A percentile compares a stretch with the other conserved stretches of the same genome.
Evolutionary conservation across 2,329 filamentous ascomycete genomes (phyloP).

Genomic region (Alternaria angustiovoidea): DNA sequence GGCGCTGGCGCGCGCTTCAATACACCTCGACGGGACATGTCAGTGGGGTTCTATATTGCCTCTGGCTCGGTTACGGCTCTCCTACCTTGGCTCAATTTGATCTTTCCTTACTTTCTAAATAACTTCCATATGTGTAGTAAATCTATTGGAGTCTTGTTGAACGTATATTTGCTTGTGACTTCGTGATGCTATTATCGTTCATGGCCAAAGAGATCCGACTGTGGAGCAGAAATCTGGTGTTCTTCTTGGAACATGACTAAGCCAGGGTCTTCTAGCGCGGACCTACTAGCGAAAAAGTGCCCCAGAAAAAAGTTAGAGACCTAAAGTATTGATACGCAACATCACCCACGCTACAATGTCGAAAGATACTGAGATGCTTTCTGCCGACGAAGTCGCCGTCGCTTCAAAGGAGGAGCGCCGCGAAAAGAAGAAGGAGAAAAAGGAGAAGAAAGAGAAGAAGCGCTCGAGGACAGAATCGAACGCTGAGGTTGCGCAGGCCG

Average conservation of each 20-base stretch:
- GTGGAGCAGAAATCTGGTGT: background rate
- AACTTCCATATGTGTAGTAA: slow-evolving; percentile 11
- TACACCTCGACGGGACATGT: slow-evolving; percentile 9
- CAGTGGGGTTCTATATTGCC: background rate
- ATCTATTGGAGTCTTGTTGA: slow-evolving; percentile 11
- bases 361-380: slow-evolving; percentile 17
- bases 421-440: slow-evolving; percentile 41
- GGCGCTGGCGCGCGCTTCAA: slow-evolving; percentile 12
- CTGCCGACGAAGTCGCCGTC: slow-evolving; percentile 15
- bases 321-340: background rate
- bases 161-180: background rate
- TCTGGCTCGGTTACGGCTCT: slow-evolving; percentile 6
- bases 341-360: slow-evolving; percentile 19
- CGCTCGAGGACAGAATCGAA: slow-evolving; percentile 28
- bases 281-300: slow-evolving; percentile 20
- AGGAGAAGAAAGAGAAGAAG: slow-evolving; percentile 38
- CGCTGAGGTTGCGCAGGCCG: slow-evolving; percentile 19
- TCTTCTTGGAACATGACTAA: slow-evolving; percentile 21
- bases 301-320: slow-evolving; percentile 29
- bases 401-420: slow-evolving; percentile 32
- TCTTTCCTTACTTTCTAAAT: slow-evolving; percentile 3
- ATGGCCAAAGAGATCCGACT: background rate
- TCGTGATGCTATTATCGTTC: background rate
- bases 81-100: slow-evolving; percentile 16
- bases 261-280: slow-evolving; percentile 12